These are phyloP conservation scores for Euptelea pleiosperma DNA, from an alignment of 164 flowering plant genomes.

Conservation along the genomic window DNA sequence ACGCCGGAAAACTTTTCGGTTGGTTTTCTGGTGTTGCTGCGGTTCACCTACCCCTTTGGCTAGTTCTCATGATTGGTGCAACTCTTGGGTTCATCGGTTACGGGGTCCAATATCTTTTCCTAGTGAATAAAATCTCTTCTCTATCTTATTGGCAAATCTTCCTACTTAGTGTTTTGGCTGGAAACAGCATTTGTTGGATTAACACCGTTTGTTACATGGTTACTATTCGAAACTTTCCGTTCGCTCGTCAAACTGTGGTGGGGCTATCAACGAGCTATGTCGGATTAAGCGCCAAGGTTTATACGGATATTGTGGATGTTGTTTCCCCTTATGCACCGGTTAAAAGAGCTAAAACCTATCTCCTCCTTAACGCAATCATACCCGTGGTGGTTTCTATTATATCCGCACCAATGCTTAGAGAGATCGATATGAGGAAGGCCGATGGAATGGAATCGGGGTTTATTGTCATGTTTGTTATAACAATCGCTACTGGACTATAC, in stretches of 20 bases:
- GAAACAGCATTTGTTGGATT: conserved; percentile 95
- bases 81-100: conserved; percentile 65
- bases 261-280: conserved; percentile 74
- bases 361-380: conserved; percentile 52
- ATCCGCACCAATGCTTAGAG: conserved; percentile 41
- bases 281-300: conserved; percentile 72
- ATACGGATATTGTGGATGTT: conserved; percentile 38
- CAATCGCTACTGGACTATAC: conserved; percentile 54
- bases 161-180: conserved; percentile 58
- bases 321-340: conserved; percentile 6
- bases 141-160: conserved; percentile 53
- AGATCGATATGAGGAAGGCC: conserved; percentile 1
- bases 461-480: conserved; percentile 41
- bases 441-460: conserved; percentile 33
- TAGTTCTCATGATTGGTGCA: conserved; percentile 67
- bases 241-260: conserved; percentile 50
- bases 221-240: conserved; percentile 52
- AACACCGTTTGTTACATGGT: conserved; percentile 75
- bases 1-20: conserved; percentile 84
- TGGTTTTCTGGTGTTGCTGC: conserved; percentile 79
- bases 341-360: conserved; percentile 43
- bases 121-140: conserved; percentile 29
- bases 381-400: conserved; percentile 46
- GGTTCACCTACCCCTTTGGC: conserved; percentile 54
- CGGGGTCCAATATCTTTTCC: conserved; percentile 68